phyloP scores from a whole-genome alignment of 345 rosid genomes.

The Eutrema yunnanense region DNA sequence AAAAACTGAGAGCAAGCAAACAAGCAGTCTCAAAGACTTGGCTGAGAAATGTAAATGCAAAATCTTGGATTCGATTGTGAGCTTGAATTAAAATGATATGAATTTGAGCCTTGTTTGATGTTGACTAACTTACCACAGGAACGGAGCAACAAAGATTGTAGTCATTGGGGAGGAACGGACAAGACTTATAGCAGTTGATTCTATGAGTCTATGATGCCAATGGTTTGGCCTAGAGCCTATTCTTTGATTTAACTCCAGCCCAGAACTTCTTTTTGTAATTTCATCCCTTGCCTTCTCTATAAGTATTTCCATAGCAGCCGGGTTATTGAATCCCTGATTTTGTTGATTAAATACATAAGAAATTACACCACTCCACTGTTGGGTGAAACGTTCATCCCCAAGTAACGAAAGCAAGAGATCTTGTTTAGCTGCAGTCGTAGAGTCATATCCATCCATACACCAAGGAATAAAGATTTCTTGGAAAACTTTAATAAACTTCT shows the following conservation, averaged over 20 bases:
- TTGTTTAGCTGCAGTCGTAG: conserved; percentile 49
- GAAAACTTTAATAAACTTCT: conserved; percentile 48
- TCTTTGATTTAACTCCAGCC: conserved; percentile 30
- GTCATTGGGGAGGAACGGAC: too few relatives aligned
- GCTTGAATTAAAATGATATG: too few relatives aligned
- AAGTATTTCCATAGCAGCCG: conserved; percentile 49
- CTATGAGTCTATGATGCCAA: conserved; percentile 83
- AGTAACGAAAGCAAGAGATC: conserved; percentile 73
- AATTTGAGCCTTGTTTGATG: too few relatives aligned
- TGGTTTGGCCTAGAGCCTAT: conserved; percentile 45
- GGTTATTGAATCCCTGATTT: conserved; percentile 32
- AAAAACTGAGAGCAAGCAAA: conserved; percentile 11
- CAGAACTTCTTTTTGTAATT: conserved; percentile 39
- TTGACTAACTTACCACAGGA: too few relatives aligned
- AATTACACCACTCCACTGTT: conserved; percentile 67
- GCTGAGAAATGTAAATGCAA: neutral
- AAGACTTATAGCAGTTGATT: conserved; percentile 74
- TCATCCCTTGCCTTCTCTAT: conserved; percentile 64
- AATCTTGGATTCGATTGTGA: too few relatives aligned
- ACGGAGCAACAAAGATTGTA: too few relatives aligned
- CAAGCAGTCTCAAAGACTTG: conserved; percentile 8
- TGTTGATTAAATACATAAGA: conserved; percentile 44
- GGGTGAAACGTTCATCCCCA: conserved; percentile 65
- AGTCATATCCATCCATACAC: too few relatives aligned
- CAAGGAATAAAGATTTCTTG: conserved; percentile 77